Base-by-base conservation (phyloP, 208 protist species). In the Wallacemonas collosoma region DNA sequence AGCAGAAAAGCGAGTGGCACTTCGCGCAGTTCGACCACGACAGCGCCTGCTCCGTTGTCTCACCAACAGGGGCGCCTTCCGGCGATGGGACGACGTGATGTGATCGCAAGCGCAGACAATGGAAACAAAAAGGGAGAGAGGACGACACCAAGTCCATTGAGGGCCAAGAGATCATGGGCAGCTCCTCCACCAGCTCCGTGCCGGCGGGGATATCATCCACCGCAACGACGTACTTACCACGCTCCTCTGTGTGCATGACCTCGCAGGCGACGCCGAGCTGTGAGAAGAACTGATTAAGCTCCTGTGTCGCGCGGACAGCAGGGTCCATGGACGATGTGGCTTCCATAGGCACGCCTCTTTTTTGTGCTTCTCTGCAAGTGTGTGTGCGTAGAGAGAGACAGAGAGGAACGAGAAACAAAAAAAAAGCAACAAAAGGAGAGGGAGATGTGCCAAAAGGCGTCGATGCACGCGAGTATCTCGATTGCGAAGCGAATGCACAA, bases 81-180 rank as follows among this genome's bases (percentile, higher is more conserved):
- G 14, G 1, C 26, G 38, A 6, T 62, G 15, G 51, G 11, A 44
- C 12, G 1, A 38, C 69, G 8, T 57, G 71, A 26, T 75, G 69
- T 3, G 55, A 45, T 47, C 79, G 45, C 11, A 77, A 71, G n/a
- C 82, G 75, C n/a, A 95, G 83, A 64, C 89, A 95, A 60, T 89
- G 78, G 44, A 82, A 86, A 68, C 89, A 95, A 62, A 90, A 94
- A 14, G 78, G 80, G 40, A 82, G 44, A 26, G 44, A 45, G 53
- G 87, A 69, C n/a, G 54, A 17, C 26, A 91, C 43, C 17, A 85
- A 76, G 9, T 72, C 58, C 14, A 75, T 60, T 1, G 83, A 75
- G 2, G 88, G 88, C 90, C 90, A 95, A 38, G 84, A 90, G 3
- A 91, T 81, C 15, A 95, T 80, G 2, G 90, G 90, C 36, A 82